phyloP scores from a whole-genome alignment of 345 rosid species.

The Eucalyptus victrix region DNA sequence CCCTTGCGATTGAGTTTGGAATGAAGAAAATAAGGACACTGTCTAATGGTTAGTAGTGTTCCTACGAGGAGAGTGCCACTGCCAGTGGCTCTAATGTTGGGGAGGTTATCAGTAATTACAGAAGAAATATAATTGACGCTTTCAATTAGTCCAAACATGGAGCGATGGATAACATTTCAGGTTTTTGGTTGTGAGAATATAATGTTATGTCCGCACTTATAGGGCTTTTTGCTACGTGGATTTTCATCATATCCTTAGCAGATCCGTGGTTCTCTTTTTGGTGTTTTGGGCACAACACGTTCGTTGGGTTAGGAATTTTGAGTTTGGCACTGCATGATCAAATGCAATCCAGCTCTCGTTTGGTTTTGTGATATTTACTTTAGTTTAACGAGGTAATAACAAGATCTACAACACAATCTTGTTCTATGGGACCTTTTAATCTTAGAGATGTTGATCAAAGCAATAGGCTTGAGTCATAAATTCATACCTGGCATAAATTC shows the following conservation, averaged over 20 bases:
- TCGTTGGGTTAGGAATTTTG: not conserved
- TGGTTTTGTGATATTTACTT: not conserved
- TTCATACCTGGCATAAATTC: too few relatives aligned
- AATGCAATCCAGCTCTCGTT: not conserved
- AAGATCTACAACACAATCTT: not conserved
- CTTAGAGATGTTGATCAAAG: not conserved
- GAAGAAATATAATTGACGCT: not conserved
- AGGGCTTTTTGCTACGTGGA: not conserved
- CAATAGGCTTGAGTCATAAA: not conserved
- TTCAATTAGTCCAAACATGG: not conserved
- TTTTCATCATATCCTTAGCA: not conserved
- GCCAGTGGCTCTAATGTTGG: not conserved
- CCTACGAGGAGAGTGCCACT: not conserved
- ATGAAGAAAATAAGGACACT: not conserved
- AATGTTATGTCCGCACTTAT: not conserved
- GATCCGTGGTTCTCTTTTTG: not conserved
- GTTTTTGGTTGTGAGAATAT: not conserved
- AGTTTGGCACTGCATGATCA: not conserved
- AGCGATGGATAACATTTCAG: not conserved
- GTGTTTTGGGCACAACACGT: not conserved
- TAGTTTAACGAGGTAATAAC: not conserved
- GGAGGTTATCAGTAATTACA: not conserved
- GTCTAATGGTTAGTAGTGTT: not conserved
- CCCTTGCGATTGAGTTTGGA: not conserved
- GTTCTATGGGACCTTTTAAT: not conserved